Base-by-base conservation (phyloP, 495 filamentous ascomycete species). In the Lasiosphaeria hispida region DNA sequence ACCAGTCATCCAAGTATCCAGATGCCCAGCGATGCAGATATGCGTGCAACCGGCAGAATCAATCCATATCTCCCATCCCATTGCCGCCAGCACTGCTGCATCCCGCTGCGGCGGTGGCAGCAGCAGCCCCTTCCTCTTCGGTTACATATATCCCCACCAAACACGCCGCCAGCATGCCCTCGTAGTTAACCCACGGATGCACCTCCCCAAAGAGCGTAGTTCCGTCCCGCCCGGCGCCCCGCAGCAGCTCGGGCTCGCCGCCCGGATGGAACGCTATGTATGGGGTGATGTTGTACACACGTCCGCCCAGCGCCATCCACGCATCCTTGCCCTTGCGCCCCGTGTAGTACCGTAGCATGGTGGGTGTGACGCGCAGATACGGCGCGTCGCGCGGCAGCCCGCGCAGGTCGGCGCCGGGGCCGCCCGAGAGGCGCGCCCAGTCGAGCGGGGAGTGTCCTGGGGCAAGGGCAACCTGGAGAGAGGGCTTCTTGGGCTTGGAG, bases 171-270 rank as follows among this genome's bases (percentile, higher is more conserved):
- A 98, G 72, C 83, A 98, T 96, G 4, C 87, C 89, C 76, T 97
- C 95, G 79, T 90, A 96, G 65, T 96, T 98, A 9, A 98, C 93
- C 94, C 95, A 98, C 14, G 93, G 91, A 78, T 98, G 94, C 18
- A 92, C 82, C 76, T 96, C 91, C 60, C 87, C 85, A 71, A 98
- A 97, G 66, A 98, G 63, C 75, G 85, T 85, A 6, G 80, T 85
- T 37, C 85, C 90, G 66, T 92, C 87, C 60, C 83, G 80, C 14
- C 90, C 94, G 1, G 92, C 93, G 13, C 80, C 87, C 18, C 88
- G 80, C 70, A 96, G 77, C 63, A 97, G 66, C 75, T 98, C 91
- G 3, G 85, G 87, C 74, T 88, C 90, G 4, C 94, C 94, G 36
- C 94, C 94, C 0, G 94, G 94, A 65, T 98, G 94, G 68, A 91